Percentiles rank a stretch among this genome's conserved stretches.
Evolutionary conservation across 768 basidiomycete species (phyloP).

Genomic region (Cantharellus anzutake): DNA sequence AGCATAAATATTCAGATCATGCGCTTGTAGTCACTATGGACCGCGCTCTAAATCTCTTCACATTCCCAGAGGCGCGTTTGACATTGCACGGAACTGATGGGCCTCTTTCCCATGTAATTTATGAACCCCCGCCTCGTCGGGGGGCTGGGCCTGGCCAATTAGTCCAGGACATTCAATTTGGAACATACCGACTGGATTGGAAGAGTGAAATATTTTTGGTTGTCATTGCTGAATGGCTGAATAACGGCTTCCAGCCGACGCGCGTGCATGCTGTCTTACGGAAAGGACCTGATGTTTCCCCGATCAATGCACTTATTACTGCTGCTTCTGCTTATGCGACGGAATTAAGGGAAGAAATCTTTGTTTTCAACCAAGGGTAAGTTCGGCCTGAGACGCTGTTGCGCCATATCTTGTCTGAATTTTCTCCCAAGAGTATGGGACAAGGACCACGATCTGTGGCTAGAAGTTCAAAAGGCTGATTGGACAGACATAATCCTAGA

Average conservation of each 20-base stretch:
- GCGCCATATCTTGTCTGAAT: constrained; percentile 10
- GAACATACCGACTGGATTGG: constrained; percentile 38
- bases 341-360: constrained; percentile 38
- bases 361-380: constrained; percentile 50
- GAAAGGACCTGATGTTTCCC: constrained; percentile 31
- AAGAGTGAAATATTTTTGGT: constrained; percentile 41
- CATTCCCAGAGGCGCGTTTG: constrained; percentile 28
- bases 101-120: constrained; percentile 26
- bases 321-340: constrained; percentile 23
- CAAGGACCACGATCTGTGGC: constrained; percentile 43
- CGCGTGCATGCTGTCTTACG: constrained; percentile 36
- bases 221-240: constrained; percentile 30
- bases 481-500: constrained; percentile 65
- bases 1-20: constrained; percentile 1
- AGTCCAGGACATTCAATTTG: constrained; percentile 30
- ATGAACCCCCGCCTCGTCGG: constrained; percentile 28
- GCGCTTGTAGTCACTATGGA: constrained; percentile 27
- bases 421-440: constrained; percentile 26
- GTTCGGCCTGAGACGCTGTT: constrained; percentile 3
- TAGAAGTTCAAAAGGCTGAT: constrained; percentile 38
- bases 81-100: constrained; percentile 17
- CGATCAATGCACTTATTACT: constrained; percentile 31
- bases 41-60: constrained; percentile 26
- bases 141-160: constrained; percentile 31
- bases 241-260: constrained; percentile 9